phyloP scores from a whole-genome alignment of 345 rosid genomes.

The Linum usitatissimum region DNA sequence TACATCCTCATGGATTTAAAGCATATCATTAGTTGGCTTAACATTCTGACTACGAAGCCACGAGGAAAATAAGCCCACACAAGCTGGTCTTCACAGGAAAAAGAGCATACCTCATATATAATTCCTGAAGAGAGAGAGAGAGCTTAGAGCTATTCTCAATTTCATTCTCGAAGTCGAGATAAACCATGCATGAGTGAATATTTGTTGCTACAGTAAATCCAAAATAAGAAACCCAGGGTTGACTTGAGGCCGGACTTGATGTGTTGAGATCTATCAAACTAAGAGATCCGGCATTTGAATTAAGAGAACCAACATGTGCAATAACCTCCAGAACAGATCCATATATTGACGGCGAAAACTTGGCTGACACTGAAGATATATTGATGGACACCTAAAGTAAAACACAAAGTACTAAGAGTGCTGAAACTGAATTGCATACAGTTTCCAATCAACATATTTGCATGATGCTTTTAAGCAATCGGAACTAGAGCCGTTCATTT shows the following conservation, averaged over 20 bases:
- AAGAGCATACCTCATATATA: slow-evolving; percentile 45
- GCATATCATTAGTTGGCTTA: background rate
- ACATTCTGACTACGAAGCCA: background rate
- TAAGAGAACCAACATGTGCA: slow-evolving; percentile 33
- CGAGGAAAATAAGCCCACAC: background rate
- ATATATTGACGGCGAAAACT: slow-evolving; percentile 48
- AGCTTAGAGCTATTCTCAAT: slow-evolving; percentile 47
- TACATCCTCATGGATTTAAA: slow-evolving; percentile 18
- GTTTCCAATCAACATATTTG: background rate
- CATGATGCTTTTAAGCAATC: background rate
- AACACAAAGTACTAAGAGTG: slow-evolving; percentile 12
- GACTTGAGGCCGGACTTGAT: slow-evolving; percentile 16
- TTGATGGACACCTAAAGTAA: slow-evolving; percentile 49
- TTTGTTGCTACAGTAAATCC: slow-evolving; percentile 42
- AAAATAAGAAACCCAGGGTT: slow-evolving; percentile 23
- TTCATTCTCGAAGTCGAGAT: slow-evolving; percentile 58
- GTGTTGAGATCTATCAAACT: slow-evolving; percentile 12
- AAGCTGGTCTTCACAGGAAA: slow-evolving; percentile 1
- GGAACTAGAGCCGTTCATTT: background rate
- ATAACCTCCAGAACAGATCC: slow-evolving; percentile 41
- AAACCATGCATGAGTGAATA: slow-evolving; percentile 35
- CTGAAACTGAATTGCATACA: background rate
- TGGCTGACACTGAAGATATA: slow-evolving; percentile 30
- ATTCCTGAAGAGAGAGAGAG: slow-evolving; percentile 31
- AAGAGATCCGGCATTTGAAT: slow-evolving; percentile 26